These are phyloP conservation scores for Sporothrix globosa DNA, from an alignment of 2,329 filamentous ascomycete genomes.

Conservation along the genomic window DNA sequence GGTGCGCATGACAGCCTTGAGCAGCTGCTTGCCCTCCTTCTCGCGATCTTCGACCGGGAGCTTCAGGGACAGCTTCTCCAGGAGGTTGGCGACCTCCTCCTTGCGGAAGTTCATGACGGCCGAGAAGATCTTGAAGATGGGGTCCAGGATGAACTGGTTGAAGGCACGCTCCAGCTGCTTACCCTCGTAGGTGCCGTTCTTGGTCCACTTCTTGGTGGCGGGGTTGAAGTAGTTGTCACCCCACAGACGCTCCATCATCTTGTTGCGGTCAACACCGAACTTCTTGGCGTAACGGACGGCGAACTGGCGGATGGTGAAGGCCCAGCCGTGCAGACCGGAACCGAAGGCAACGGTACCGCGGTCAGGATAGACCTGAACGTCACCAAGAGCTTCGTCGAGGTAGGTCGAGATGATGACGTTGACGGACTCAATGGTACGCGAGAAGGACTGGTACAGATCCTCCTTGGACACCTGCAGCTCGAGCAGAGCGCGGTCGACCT, in stretches of 20 bases:
- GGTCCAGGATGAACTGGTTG: slow-evolving; percentile 99
- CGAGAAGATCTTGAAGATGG: slow-evolving; percentile 98
- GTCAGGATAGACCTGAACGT: slow-evolving; percentile 98
- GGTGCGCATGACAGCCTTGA: slow-evolving; percentile 95
- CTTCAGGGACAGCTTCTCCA: slow-evolving; percentile 95
- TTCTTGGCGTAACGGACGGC: slow-evolving; percentile 97
- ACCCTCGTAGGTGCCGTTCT: slow-evolving; percentile 78
- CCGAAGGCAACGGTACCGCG: slow-evolving; percentile 98
- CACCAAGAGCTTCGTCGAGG: slow-evolving; percentile 94
- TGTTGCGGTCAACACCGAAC: slow-evolving; percentile 99
- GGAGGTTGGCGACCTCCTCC: slow-evolving; percentile 80
- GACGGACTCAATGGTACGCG: slow-evolving; percentile 98
- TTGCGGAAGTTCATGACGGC: slow-evolving; percentile 99
- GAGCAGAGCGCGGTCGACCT: slow-evolving; percentile 99
- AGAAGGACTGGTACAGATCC: slow-evolving; percentile 99
- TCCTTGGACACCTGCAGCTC: slow-evolving; percentile 99
- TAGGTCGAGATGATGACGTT: slow-evolving; percentile 99
- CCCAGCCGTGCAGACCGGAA: slow-evolving; percentile 99
- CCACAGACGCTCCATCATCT: slow-evolving; percentile 99
- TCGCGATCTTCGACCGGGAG: slow-evolving; percentile 83
- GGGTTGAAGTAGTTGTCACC: slow-evolving; percentile 99
- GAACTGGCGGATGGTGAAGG: slow-evolving; percentile 98
- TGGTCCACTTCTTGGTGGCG: slow-evolving; percentile 99
- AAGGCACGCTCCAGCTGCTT: slow-evolving; percentile 92
- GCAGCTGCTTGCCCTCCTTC: slow-evolving; percentile 94